Conservation (phyloP, 2,329 filamentous ascomycete genomes). For the Curvularia hawaiiensis region DNA sequence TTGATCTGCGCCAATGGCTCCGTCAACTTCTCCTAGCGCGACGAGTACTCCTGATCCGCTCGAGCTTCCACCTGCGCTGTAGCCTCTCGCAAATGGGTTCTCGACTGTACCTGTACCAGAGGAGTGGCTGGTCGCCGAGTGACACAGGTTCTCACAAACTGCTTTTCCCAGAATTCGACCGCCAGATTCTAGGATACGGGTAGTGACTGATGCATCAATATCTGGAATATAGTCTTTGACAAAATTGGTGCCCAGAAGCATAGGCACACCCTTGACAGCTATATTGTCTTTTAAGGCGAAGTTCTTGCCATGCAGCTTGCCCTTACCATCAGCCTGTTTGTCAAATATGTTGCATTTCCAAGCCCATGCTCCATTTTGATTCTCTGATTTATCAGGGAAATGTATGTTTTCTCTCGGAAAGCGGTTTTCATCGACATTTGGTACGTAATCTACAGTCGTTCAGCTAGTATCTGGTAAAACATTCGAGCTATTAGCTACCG, state of each 20-base stretch:
- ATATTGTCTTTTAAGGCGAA: conserved; percentile 43
- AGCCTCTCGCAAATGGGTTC: conserved; percentile 53
- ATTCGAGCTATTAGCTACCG: conserved; percentile 21
- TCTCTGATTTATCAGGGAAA: conserved; percentile 41
- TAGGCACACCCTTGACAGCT: conserved; percentile 38
- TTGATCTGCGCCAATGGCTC: conserved; percentile 57
- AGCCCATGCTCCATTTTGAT: conserved; percentile 51
- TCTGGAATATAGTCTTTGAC: conserved; percentile 19
- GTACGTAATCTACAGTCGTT: conserved; percentile 38
- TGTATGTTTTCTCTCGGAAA: conserved; percentile 41
- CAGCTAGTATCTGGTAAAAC: background rate
- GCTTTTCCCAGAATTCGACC: conserved; percentile 37
- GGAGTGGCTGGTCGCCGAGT: conserved; percentile 38
- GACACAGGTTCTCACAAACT: conserved; percentile 43
- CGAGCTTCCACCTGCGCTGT: conserved; percentile 57
- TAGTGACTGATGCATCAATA: conserved; percentile 39
- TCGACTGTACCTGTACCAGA: conserved; percentile 52
- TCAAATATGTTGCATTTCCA: conserved; percentile 49
- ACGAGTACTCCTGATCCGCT: conserved; percentile 56
- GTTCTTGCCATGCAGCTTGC: conserved; percentile 46
- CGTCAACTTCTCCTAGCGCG: conserved; percentile 50
- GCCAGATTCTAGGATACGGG: conserved; percentile 37
- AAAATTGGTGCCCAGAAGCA: conserved; percentile 39
- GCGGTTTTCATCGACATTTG: conserved; percentile 38
- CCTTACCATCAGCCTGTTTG: conserved; percentile 21